Evolutionary conservation across 2,329 filamentous ascomycete genomes (phyloP).

Genomic region (Coniochaeta sp.): DNA sequence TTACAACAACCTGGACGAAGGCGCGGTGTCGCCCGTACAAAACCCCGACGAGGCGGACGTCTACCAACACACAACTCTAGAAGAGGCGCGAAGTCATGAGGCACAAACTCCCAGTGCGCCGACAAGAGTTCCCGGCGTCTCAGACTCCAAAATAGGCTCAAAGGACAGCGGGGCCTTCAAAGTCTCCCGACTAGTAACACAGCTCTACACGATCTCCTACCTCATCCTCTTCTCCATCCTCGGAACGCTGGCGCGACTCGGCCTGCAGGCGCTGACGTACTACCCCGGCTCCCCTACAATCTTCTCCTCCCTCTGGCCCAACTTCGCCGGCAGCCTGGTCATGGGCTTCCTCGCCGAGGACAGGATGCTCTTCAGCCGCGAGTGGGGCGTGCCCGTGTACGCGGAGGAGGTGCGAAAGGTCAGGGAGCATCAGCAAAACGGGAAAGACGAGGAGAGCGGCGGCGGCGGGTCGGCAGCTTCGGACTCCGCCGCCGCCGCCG

Average conservation of each 20-base stretch:
- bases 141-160: not conserved
- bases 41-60: conserved; percentile 28
- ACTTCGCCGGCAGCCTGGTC: conserved; percentile 71
- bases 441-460: conserved; percentile 31
- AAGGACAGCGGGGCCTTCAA: conserved; percentile 1
- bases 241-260: conserved; percentile 77
- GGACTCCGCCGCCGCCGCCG: conserved; percentile 6
- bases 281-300: conserved; percentile 72
- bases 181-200: conserved; percentile 45
- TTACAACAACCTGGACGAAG: conserved; percentile 37
- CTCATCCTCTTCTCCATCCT: conserved; percentile 79
- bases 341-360: conserved; percentile 86
- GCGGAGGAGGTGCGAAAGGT: conserved; percentile 26
- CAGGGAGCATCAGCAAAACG: conserved; percentile 19
- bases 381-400: conserved; percentile 48
- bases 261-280: conserved; percentile 67
- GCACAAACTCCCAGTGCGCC: too few relatives aligned
- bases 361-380: conserved; percentile 62
- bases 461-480: conserved; percentile 6
- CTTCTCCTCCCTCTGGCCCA: conserved; percentile 78
- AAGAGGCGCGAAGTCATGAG: conserved; percentile 24
- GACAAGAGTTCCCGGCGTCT: not conserved
- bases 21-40: conserved; percentile 32
- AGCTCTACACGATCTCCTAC: conserved; percentile 70
- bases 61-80: conserved; percentile 31